A percentile compares a stretch with the other conserved stretches of the same genome.
These are phyloP conservation scores for Termitomyces sp. DNA, from an alignment of 768 basidiomycete species.

Conservation along the genomic window DNA sequence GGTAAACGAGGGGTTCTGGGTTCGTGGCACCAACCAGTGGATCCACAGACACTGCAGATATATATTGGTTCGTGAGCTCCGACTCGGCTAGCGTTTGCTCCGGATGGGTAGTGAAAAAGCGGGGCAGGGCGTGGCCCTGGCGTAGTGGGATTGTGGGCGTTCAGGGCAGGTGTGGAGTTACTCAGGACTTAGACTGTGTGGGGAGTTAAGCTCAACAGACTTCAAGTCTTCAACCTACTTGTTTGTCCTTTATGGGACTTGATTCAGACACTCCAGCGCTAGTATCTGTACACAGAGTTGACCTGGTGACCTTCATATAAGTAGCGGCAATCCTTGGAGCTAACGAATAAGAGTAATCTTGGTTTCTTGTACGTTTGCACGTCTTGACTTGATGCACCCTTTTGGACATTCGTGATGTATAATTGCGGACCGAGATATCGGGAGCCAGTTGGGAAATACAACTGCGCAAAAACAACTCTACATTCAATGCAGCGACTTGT, in stretches of 20 bases:
- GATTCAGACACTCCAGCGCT: slow-evolving; percentile 3
- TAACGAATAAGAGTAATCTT: slow-evolving; percentile 11
- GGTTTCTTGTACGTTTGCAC: slow-evolving; percentile 13
- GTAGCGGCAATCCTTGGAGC: slow-evolving; percentile 5
- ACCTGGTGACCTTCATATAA: slow-evolving; percentile 12
- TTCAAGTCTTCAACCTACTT: not conserved
- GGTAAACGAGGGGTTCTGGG: not conserved
- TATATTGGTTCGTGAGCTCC: slow-evolving; percentile 1
- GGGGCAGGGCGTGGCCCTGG: not conserved
- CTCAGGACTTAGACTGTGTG: slow-evolving; percentile 1
- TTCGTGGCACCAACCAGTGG: not conserved
- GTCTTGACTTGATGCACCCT: slow-evolving; percentile 9
- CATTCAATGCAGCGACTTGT: not conserved
- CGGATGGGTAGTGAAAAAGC: not conserved
- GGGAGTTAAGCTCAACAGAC: slow-evolving; percentile 5
- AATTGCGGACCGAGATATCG: slow-evolving; percentile 2
- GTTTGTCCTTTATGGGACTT: slow-evolving; percentile 3
- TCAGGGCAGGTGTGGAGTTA: slow-evolving; percentile 6
- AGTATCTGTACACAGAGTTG: slow-evolving; percentile 3
- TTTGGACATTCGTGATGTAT: slow-evolving; percentile 1
- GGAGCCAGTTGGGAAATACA: slow-evolving; percentile 2
- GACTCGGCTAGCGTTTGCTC: slow-evolving; percentile 9
- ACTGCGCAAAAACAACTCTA: not conserved
- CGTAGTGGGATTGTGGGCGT: not conserved
- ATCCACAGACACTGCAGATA: slow-evolving; percentile 1